These are phyloP conservation scores for Brassica hybrid DNA, from an alignment of 441 rosid species.

Conservation along the genomic window DNA sequence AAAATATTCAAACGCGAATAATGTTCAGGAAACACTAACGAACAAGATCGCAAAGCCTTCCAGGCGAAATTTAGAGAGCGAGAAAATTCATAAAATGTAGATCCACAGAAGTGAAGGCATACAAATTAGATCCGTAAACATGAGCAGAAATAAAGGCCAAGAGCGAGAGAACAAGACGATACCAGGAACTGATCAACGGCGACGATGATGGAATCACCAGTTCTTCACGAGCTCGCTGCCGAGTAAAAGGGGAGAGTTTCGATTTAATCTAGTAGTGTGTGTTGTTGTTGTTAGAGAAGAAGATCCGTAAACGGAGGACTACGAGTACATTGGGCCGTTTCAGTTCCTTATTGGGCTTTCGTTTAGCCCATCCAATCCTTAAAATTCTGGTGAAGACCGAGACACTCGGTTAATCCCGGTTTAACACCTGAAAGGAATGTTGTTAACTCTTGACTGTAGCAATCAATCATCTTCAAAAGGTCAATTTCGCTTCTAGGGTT, in stretches of 20 bases:
- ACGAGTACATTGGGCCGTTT: conserved; percentile 23
- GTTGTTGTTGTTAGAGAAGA: neutral
- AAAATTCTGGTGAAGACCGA: neutral
- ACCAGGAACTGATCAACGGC: conserved; percentile 36
- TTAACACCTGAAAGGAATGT: conserved; percentile 7
- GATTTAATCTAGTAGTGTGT: conserved; percentile 18
- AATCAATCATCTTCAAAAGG: conserved; percentile 41
- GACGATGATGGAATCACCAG: conserved; percentile 28
- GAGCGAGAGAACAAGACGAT: conserved; percentile 23
- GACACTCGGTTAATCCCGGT: conserved; percentile 39
- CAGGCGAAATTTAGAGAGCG: conserved; percentile 7
- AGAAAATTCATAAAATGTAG: conserved; percentile 17
- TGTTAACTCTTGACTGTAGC: conserved; percentile 21
- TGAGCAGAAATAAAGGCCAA: neutral
- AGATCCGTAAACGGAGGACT: conserved; percentile 1
- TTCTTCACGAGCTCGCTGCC: conserved; percentile 29
- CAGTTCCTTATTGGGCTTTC: conserved; percentile 26
- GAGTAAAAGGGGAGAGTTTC: neutral
- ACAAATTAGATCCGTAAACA: conserved; percentile 1
- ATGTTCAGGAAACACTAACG: conserved; percentile 6
- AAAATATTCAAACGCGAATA: neutral
- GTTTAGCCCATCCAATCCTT: conserved; percentile 3
- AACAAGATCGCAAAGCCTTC: conserved; percentile 18
- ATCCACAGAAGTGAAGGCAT: conserved; percentile 24
- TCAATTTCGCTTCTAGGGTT: conserved; percentile 48